Percentiles rank a stretch among this genome's conserved stretches.
phyloP scores from a whole-genome alignment of 768 basidiomycete genomes.

The Tremella yokohamensis region DNA sequence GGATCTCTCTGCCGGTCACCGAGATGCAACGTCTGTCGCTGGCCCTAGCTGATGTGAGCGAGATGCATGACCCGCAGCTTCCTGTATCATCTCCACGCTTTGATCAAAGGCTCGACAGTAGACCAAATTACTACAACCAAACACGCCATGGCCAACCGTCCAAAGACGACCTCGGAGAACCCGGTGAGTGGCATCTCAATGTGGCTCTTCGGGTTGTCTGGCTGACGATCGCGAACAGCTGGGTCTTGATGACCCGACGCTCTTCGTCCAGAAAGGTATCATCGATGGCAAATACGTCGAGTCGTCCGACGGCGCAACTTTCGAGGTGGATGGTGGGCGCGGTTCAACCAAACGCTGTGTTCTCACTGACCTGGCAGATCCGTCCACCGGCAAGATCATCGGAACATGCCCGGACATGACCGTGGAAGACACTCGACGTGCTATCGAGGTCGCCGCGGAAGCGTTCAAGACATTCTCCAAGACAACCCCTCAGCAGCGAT shows the following conservation, averaged over 20 bases:
- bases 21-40: too few relatives aligned
- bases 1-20: too few relatives aligned
- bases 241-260: constrained; percentile 65
- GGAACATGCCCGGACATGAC: constrained; percentile 89
- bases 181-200: constrained; percentile 22
- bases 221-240: constrained; percentile 27
- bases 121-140: too few relatives aligned
- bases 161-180: constrained; percentile 42
- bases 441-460: constrained; percentile 72
- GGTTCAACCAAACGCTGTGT: too few relatives aligned
- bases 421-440: constrained; percentile 72
- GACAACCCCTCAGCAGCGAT: constrained; percentile 79
- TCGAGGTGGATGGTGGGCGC: constrained; percentile 70
- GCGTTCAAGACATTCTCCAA: constrained; percentile 82
- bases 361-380: constrained; percentile 59
- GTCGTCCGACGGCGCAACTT: constrained; percentile 65
- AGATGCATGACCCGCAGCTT: too few relatives aligned
- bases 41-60: too few relatives aligned
- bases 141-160: constrained; percentile 35
- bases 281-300: constrained; percentile 85
- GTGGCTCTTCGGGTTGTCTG: neutral
- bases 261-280: constrained; percentile 71
- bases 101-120: too few relatives aligned
- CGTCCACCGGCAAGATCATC: constrained; percentile 75
- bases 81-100: too few relatives aligned